These are phyloP conservation scores for Kluyveromyces siamensis DNA, from an alignment of 805 yeast species.

Conservation along the genomic window DNA sequence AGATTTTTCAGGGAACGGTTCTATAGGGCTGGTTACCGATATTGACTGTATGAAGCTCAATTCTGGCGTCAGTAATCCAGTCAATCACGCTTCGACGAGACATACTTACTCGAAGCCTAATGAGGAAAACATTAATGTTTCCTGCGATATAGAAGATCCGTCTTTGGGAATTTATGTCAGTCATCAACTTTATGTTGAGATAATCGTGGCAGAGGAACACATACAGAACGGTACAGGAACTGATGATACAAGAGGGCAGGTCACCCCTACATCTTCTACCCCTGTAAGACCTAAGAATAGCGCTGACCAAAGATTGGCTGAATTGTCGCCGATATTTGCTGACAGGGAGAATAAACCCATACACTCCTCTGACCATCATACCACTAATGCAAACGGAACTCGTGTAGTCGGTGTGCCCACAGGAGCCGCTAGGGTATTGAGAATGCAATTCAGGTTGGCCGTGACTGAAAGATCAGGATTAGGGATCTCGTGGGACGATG, in stretches of 20 bases:
- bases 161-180: conserved; percentile 65
- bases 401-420: conserved; percentile 62
- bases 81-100: conserved; percentile 36
- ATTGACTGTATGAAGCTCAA: conserved; percentile 50
- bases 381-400: conserved; percentile 5
- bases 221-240: conserved; percentile 33
- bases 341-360: conserved; percentile 23
- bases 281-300: conserved; percentile 6
- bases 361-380: conserved; percentile 17
- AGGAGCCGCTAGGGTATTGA: conserved; percentile 86
- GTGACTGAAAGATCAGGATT: conserved; percentile 88
- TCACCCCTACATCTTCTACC: conserved; percentile 1
- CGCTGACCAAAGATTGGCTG: conserved; percentile 35
- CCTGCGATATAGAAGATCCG: conserved; percentile 80
- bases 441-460: conserved; percentile 87
- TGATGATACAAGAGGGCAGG: background rate
- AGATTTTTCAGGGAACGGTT: conserved; percentile 72
- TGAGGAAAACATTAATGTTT: conserved; percentile 37
- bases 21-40: conserved; percentile 70
- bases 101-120: conserved; percentile 16
- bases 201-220: conserved; percentile 89
- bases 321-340: conserved; percentile 36
- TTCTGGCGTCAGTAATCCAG: conserved; percentile 41
- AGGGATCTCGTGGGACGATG: conserved; percentile 98
- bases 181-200: conserved; percentile 74